phyloP scores from a whole-genome alignment of 345 rosid genomes.

The Punica granatum region DNA sequence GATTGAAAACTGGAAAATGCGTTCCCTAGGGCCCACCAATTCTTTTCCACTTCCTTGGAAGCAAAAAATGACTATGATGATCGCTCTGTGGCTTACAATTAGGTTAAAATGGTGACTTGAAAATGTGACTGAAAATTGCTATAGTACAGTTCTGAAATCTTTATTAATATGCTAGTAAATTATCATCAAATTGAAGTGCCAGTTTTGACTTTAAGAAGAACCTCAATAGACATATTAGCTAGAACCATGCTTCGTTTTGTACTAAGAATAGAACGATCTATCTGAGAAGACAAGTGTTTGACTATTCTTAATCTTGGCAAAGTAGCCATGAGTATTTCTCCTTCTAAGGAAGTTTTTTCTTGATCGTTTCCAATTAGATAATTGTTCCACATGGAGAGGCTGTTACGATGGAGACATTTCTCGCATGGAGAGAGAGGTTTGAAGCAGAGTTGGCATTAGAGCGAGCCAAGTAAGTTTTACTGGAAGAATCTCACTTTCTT shows the following conservation, averaged over 20 bases:
- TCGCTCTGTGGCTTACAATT: too few relatives aligned
- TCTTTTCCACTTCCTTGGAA: background rate
- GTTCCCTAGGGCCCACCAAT: background rate
- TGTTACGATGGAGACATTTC: constrained; percentile 85
- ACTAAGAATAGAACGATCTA: too few relatives aligned
- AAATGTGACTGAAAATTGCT: background rate
- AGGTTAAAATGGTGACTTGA: background rate
- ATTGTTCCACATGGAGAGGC: constrained; percentile 97
- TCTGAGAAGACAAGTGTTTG: too few relatives aligned
- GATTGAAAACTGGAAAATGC: background rate
- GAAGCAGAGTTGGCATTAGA: constrained; percentile 98
- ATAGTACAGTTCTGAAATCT: background rate
- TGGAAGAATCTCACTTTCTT: background rate
- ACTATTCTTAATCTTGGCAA: background rate
- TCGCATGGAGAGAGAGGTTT: constrained; percentile 92
- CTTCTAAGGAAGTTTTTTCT: background rate
- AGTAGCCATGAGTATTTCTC: background rate
- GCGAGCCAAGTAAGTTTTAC: constrained; percentile 83
- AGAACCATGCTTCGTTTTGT: too few relatives aligned
- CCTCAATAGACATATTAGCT: too few relatives aligned
- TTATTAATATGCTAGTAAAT: too few relatives aligned
- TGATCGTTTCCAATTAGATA: constrained; percentile 30
- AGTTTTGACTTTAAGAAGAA: too few relatives aligned
- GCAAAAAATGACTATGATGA: background rate
- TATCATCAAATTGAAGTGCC: too few relatives aligned